Evolutionary conservation across 345 rosid species (phyloP).

Genomic region (Toxicodendron radicans): DNA sequence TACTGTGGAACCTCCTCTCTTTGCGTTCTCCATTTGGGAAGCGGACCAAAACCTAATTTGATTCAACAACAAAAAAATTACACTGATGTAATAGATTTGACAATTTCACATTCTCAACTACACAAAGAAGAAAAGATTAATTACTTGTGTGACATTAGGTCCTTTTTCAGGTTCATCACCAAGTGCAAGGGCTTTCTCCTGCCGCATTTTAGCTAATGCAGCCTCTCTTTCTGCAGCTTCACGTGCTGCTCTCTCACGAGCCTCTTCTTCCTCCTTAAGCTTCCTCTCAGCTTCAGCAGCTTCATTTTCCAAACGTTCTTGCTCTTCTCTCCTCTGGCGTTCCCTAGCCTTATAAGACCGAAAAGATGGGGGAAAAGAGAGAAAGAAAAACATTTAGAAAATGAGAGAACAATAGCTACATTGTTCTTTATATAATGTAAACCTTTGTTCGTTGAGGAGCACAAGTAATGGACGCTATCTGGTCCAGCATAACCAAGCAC

Average conservation of each 20-base stretch:
- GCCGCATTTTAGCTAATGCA: constrained; percentile 65
- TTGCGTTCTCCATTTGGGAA: constrained; percentile 93
- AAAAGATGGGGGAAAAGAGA: background rate
- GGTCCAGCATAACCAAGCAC: constrained; percentile 3
- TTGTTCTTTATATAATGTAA: background rate
- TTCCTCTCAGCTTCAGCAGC: constrained; percentile 93
- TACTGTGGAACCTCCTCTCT: constrained; percentile 80
- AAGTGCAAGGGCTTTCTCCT: constrained; percentile 85
- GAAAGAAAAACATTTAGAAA: background rate
- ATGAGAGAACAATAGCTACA: background rate
- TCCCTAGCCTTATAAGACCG: constrained; percentile 69
- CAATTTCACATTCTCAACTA: background rate
- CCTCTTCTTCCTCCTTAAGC: constrained; percentile 89
- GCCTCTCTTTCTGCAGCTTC: constrained; percentile 94
- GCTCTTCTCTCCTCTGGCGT: constrained; percentile 79
- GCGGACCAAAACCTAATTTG: constrained; percentile 75
- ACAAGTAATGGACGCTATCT: background rate
- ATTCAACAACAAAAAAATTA: background rate
- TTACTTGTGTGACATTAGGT: constrained; percentile 84
- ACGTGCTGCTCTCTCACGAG: constrained; percentile 71
- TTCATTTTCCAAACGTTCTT: constrained; percentile 79
- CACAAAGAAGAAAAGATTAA: background rate
- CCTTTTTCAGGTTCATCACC: constrained; percentile 93
- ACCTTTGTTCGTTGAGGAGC: background rate
- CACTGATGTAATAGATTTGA: background rate